Evolutionary conservation across 768 basidiomycete genomes (phyloP), one percentile per base, ranked within the genome.

Genomic region (Mycena floridula): DNA sequence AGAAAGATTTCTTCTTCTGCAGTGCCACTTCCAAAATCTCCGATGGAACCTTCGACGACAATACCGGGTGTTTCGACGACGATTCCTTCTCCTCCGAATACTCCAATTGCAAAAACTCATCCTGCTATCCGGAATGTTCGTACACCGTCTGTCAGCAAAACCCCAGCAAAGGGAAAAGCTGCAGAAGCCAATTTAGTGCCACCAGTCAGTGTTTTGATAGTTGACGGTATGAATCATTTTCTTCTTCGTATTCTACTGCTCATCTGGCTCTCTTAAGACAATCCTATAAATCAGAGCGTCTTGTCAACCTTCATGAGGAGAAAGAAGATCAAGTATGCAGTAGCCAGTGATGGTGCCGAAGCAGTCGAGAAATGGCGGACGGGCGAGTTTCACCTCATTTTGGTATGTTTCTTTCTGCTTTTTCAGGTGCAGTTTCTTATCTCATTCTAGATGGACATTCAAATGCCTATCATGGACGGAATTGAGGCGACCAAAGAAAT

Each of bases 391-490:
- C 95, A 99, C 69, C 73, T 99, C 40, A 97, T 99, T 44, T 66
- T 99, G 65, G 95, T 96, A 50, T 52, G 89, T 70, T 9, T 25
- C 44, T 46, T n/a, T 25, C 20, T 28, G 25, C 18, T 28, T 28
- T 9, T 36, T 32, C n/a, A 36, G 16, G 20, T 26, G 28, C 21
- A 16, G n/a, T 20, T 49, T 26, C 6, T 48, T 36, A 52, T 21
- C 35, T n/a, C 36, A 40, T 24, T 23, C 3, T 52, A 97, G 95
- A 99, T 99, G 96, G 96, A 99, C 68, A 98, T 99, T 43, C 95
- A 98, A 65, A 93, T 99, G 80, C 96, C 96, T 7, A 84, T 98
- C 54, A 98, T 96, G 89, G 91, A 95, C 63, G 96, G 96, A 25
- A 96, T 98, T 40, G 81, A 90, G 59, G 96, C 96, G 6, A 99